Percentiles rank a stretch among this genome's conserved stretches.
Evolutionary conservation across 306 rosid species (phyloP).

Genomic region (apple (Malus domestica)): DNA sequence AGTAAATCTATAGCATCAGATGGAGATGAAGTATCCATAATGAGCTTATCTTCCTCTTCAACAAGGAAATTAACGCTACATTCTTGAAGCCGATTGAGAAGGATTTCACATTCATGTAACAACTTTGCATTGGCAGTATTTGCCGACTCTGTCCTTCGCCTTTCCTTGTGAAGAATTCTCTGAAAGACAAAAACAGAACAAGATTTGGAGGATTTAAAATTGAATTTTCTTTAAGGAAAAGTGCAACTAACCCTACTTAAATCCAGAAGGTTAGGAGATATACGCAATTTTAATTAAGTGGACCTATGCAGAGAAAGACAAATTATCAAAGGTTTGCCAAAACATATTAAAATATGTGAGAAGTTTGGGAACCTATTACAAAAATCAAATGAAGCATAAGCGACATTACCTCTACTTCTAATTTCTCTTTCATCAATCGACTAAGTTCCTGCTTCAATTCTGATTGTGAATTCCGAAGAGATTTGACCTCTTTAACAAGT

Average conservation of each 20-base stretch:
- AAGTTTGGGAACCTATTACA: neutral
- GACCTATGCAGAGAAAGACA: neutral
- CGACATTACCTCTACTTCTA: conserved; percentile 64
- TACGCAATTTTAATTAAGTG: neutral
- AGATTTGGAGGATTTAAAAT: conserved; percentile 3
- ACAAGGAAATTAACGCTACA: conserved; percentile 82
- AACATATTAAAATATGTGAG: neutral
- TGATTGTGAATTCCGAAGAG: conserved; percentile 67
- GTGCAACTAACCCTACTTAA: neutral
- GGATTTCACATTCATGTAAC: conserved; percentile 80
- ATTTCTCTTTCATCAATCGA: conserved; percentile 62
- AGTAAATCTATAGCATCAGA: conserved; percentile 79
- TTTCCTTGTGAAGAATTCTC: conserved; percentile 69
- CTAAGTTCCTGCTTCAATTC: conserved; percentile 78
- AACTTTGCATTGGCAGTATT: conserved; percentile 53
- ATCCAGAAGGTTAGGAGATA: neutral
- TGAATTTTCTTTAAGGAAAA: neutral
- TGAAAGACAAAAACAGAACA: conserved; percentile 26
- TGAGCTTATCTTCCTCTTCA: conserved; percentile 80
- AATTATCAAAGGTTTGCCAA: neutral
- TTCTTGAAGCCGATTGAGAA: conserved; percentile 68
- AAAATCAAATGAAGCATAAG: neutral
- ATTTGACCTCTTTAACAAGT: conserved; percentile 79
- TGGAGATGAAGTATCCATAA: conserved; percentile 53
- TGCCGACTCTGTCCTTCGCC: conserved; percentile 49